Evolutionary conservation across 2,329 filamentous ascomycete genomes (phyloP), one percentile per base, ranked within the genome.

Genomic region (Claviceps arundinis): DNA sequence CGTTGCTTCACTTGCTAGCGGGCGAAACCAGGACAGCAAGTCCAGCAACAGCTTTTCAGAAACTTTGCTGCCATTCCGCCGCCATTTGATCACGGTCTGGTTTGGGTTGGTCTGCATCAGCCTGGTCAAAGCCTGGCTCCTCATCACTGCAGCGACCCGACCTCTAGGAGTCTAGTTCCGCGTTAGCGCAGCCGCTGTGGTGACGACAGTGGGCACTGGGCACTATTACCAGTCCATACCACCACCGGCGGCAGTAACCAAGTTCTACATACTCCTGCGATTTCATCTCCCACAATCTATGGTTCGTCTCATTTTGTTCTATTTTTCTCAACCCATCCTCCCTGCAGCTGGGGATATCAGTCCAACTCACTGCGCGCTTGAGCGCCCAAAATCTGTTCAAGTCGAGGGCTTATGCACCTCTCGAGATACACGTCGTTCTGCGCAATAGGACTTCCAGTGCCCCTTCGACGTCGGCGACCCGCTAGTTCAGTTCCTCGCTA

Each of bases 81-180:
- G 42, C 22, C 11, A 7, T 26, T 26, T 45, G 22, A 30, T n/a
- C 42, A 26, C 5, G 17, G 11, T 43, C 19, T 24, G 41, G 13
- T 24, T 14, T 42, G 17, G 17, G 8, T 19, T 42, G 40, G 40
- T 42, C 40, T 19, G 14, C 19, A 44, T n/a, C 9, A 37, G 16
- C 13, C 41, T 22, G 30, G 43, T 16, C 9, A 30, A 30, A 24
- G 24, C 24, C 24, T 46, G 38, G 24, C 13, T 37, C 42, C 22
- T 14, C 47, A 47, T 54, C 52, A 54, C 52, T 34, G 46, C 40
- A 37, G 52, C 52, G 52, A 54, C 52, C 26, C 26, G 26, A 30
- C 37, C 37, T 40, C 37, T 40, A 40, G 37, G 19, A 22, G 19
- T 22, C 19, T 22, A 22, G 19, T 40, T 6, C n/a, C 6, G 37